Evolutionary conservation across 2,329 filamentous ascomycete genomes (phyloP).

Genomic region (Colletotrichum salicis): DNA sequence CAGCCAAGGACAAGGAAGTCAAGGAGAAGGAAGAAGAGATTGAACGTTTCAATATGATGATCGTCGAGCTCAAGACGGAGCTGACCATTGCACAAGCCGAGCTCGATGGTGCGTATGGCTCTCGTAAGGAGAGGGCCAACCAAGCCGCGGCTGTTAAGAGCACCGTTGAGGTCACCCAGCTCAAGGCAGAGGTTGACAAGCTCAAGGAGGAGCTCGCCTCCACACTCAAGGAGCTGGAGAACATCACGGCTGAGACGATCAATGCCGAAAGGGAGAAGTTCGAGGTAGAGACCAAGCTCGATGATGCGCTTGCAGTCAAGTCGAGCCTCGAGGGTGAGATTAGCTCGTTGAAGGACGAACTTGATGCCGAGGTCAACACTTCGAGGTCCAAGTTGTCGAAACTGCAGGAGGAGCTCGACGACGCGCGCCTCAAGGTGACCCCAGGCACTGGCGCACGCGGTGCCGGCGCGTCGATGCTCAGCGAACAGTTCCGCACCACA

Average conservation of each 20-base stretch:
- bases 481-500: slow-evolving; percentile 65
- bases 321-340: slow-evolving; percentile 52
- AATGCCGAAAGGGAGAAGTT: slow-evolving; percentile 62
- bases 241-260: slow-evolving; percentile 64
- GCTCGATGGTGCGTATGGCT: slow-evolving; percentile 70
- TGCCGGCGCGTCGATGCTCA: slow-evolving; percentile 62
- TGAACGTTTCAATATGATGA: slow-evolving; percentile 60
- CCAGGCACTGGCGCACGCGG: slow-evolving; percentile 47
- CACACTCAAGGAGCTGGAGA: slow-evolving; percentile 63
- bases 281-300: slow-evolving; percentile 54
- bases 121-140: slow-evolving; percentile 67
- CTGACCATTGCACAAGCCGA: slow-evolving; percentile 70
- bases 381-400: slow-evolving; percentile 49
- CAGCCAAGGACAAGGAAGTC: slow-evolving; percentile 48
- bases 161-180: slow-evolving; percentile 55
- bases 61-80: slow-evolving; percentile 71
- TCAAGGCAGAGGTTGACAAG: slow-evolving; percentile 59
- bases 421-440: slow-evolving; percentile 57
- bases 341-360: slow-evolving; percentile 46
- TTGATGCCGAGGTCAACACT: slow-evolving; percentile 55
- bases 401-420: slow-evolving; percentile 64
- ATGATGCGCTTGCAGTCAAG: slow-evolving; percentile 50
- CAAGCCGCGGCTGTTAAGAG: slow-evolving; percentile 66
- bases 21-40: slow-evolving; percentile 62
- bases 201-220: slow-evolving; percentile 62